phyloP scores from a whole-genome alignment of 2,329 filamentous ascomycete genomes.

The Phoma sp. region DNA sequence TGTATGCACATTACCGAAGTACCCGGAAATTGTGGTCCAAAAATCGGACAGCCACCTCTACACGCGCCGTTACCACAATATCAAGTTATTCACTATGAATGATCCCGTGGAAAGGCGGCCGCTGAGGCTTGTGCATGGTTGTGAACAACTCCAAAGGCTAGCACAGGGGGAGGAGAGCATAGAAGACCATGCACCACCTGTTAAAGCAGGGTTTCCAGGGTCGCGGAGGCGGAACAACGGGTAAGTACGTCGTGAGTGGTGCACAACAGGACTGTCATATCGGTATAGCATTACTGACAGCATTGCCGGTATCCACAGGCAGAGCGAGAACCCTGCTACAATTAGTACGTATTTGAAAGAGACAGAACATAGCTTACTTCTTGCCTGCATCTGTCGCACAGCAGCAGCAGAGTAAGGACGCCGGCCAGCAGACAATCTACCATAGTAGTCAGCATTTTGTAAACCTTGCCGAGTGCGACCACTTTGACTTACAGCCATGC shows the following conservation, averaged over 20 bases:
- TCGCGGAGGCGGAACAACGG: background rate
- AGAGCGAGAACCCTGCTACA: conserved; percentile 57
- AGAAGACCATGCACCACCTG: background rate
- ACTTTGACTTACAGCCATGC: conserved; percentile 56
- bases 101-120: background rate
- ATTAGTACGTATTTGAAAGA: conserved; percentile 22
- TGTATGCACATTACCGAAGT: background rate
- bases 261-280: conserved; percentile 40
- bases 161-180: background rate
- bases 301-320: conserved; percentile 61
- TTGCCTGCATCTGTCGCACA: conserved; percentile 62
- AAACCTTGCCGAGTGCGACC: background rate
- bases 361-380: conserved; percentile 50
- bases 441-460: conserved; percentile 16
- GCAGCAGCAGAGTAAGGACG: conserved; percentile 64
- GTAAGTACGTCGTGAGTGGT: background rate
- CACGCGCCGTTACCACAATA: background rate
- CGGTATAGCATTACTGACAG: conserved; percentile 58
- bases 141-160: background rate
- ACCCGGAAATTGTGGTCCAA: background rate
- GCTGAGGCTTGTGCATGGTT: no score
- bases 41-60: background rate
- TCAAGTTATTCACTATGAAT: no score
- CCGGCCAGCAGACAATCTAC: conserved; percentile 63
- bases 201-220: background rate